Percentiles rank a stretch among this genome's conserved stretches.
These are phyloP conservation scores for Zygoascus ofunaensis DNA, from an alignment of 805 yeast species.

Conservation along the genomic window DNA sequence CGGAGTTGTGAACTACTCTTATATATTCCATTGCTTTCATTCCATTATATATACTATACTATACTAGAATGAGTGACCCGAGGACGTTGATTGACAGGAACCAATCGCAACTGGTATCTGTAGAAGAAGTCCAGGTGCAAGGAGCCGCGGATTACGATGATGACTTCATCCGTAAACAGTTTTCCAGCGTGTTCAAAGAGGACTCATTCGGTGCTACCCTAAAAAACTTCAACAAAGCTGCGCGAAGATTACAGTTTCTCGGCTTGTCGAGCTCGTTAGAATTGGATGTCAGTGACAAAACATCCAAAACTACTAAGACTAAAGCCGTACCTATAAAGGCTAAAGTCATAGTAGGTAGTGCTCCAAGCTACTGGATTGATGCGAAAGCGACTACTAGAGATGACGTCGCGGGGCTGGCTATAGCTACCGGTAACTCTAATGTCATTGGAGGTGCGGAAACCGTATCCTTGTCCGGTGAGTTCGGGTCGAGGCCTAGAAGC, in stretches of 20 bases:
- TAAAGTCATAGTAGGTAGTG: conserved; percentile 8
- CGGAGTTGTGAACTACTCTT: not conserved
- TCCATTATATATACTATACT: too few relatives aligned
- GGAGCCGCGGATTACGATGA: conserved; percentile 21
- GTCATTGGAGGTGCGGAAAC: conserved; percentile 54
- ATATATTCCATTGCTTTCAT: too few relatives aligned
- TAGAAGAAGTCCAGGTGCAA: conserved; percentile 23
- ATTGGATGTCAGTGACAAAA: conserved; percentile 3
- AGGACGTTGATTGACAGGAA: conserved; percentile 18
- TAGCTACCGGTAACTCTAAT: conserved; percentile 46
- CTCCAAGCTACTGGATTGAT: conserved; percentile 2
- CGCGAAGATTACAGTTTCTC: conserved; percentile 7
- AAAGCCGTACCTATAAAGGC: conserved; percentile 7
- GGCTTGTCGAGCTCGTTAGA: conserved; percentile 8
- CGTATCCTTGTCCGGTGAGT: conserved; percentile 38
- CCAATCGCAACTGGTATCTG: conserved; percentile 20
- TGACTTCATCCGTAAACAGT: conserved; percentile 20
- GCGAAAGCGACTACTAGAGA: conserved; percentile 9
- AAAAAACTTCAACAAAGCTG: conserved; percentile 19
- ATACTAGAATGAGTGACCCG: not conserved
- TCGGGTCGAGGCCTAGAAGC: conserved; percentile 39
- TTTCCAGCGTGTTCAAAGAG: conserved; percentile 20
- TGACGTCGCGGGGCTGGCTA: conserved; percentile 12
- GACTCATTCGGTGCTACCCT: conserved; percentile 19
- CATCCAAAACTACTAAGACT: not conserved